A percentile compares a stretch with the other conserved stretches of the same genome.
phyloP scores from a whole-genome alignment of 495 filamentous ascomycete genomes.

The Glonium stellatum region DNA sequence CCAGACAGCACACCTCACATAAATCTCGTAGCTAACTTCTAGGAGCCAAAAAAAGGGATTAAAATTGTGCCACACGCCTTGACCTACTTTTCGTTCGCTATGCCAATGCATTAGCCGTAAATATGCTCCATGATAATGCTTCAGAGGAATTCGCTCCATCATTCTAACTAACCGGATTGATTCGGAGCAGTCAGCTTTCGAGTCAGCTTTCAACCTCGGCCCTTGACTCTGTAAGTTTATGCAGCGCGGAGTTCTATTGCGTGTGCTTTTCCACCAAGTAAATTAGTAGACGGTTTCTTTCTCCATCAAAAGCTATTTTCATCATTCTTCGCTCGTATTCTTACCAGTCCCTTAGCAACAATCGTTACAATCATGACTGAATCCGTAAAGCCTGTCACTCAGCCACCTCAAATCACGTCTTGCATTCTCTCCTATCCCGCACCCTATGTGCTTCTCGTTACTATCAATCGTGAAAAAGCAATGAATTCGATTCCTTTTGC shows the following conservation, averaged over 20 bases:
- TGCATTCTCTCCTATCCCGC: conserved; percentile 30
- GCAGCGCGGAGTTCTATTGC: background rate
- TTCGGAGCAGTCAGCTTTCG: too few relatives aligned
- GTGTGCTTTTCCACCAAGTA: background rate
- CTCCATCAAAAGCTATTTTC: background rate
- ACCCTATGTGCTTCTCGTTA: conserved; percentile 30
- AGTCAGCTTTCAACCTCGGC: too few relatives aligned
- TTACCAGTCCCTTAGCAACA: background rate
- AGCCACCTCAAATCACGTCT: conserved; percentile 21
- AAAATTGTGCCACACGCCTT: too few relatives aligned
- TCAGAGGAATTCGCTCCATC: too few relatives aligned
- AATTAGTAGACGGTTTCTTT: background rate
- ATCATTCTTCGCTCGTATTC: background rate
- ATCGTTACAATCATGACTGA: conserved; percentile 1
- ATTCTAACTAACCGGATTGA: too few relatives aligned
- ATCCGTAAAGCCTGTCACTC: conserved; percentile 7
- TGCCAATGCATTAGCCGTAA: too few relatives aligned
- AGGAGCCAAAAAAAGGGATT: too few relatives aligned
- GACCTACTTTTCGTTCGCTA: too few relatives aligned
- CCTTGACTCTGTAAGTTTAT: too few relatives aligned
- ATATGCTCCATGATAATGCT: too few relatives aligned
- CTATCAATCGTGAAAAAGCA: conserved; percentile 28
- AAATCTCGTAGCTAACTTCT: too few relatives aligned
- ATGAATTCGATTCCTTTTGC: conserved; percentile 36
- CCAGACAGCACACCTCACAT: too few relatives aligned